phyloP scores from a whole-genome alignment of 768 basidiomycete genomes.

The Cyclocybe cylindracea region DNA sequence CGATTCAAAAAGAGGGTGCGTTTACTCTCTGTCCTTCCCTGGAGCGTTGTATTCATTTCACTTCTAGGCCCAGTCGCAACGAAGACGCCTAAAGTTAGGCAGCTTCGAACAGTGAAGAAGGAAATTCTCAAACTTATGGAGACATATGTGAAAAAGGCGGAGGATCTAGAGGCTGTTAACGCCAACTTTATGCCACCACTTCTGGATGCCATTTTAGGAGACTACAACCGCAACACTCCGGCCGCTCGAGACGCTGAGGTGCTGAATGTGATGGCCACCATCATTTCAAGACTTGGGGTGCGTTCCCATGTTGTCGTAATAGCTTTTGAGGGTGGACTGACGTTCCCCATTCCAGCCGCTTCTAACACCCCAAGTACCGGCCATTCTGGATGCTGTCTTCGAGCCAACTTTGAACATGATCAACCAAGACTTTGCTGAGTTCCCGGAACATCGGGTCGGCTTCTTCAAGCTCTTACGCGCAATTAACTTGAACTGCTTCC shows the following conservation, averaged over 20 bases:
- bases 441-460: constrained; percentile 94
- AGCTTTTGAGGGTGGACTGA: constrained; percentile 6
- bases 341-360: constrained; percentile 51
- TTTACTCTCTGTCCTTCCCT: not conserved
- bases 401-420: constrained; percentile 98
- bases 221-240: constrained; percentile 94
- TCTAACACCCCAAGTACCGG: constrained; percentile 90
- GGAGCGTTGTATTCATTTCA: constrained; percentile 5
- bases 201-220: constrained; percentile 95
- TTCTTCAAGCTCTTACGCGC: constrained; percentile 95
- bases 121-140: constrained; percentile 97
- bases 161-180: constrained; percentile 94
- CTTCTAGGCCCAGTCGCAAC: constrained; percentile 82
- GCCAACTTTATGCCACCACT: constrained; percentile 90
- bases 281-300: constrained; percentile 86
- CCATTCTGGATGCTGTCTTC: constrained; percentile 95
- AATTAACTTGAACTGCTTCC: constrained; percentile 94
- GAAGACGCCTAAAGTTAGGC: constrained; percentile 94
- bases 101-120: constrained; percentile 95
- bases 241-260: constrained; percentile 96
- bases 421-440: constrained; percentile 99
- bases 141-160: constrained; percentile 96
- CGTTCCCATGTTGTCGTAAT: constrained; percentile 29
- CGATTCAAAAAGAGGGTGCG: constrained; percentile 82
- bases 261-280: constrained; percentile 95